These are phyloP conservation scores for Talaromyces sp. DNA, from an alignment of 2,329 filamentous ascomycete genomes.

Conservation along the genomic window DNA sequence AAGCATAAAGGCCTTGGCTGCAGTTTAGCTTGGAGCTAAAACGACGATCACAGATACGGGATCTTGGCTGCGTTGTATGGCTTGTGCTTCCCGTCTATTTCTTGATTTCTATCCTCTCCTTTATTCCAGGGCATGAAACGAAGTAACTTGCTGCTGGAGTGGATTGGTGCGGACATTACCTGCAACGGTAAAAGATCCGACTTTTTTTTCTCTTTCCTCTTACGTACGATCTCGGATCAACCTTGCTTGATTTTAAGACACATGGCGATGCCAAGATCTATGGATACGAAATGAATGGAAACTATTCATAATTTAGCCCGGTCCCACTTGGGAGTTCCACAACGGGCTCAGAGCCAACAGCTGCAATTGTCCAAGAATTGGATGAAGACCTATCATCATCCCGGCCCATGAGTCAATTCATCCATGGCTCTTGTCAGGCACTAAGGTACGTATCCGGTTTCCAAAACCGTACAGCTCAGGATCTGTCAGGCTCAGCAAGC, in stretches of 20 bases:
- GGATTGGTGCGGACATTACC: not conserved
- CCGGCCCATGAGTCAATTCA: not conserved
- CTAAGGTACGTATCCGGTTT: not conserved
- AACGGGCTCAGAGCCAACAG: not conserved
- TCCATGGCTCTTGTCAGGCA: not conserved
- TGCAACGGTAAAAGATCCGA: not conserved
- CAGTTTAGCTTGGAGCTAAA: not conserved
- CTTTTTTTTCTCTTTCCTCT: not conserved
- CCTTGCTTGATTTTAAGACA: not conserved
- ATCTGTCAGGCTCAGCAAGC: not conserved
- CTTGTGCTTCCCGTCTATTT: not conserved
- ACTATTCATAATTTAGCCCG: too few species aligned
- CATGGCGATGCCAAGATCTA: not conserved
- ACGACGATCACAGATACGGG: not conserved
- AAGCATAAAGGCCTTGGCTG: not conserved
- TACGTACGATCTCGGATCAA: not conserved
- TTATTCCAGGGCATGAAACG: not conserved
- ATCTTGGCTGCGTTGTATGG: not conserved
- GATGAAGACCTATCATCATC: not conserved
- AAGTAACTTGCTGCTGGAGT: not conserved
- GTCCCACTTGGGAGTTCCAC: not conserved
- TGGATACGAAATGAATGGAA: not conserved
- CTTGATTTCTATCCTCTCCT: not conserved
- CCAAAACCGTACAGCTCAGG: not conserved
- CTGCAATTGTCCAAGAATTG: not conserved